phyloP scores from a whole-genome alignment of 441 rosid species.

The Aleurites moluccanus region DNA sequence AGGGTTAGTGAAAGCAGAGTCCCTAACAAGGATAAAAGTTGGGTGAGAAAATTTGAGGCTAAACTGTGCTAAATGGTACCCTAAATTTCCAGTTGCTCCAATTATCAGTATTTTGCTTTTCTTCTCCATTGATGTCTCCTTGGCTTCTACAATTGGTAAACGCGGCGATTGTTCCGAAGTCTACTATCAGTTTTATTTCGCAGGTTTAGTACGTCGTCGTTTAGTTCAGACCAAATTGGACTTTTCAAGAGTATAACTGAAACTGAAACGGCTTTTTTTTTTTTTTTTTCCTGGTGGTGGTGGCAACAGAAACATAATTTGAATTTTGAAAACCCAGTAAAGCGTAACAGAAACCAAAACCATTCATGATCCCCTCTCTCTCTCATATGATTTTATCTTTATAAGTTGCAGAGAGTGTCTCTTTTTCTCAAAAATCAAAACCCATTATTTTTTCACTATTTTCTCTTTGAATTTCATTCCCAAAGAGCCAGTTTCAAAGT shows the following conservation, averaged over 20 bases:
- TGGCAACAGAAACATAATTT: slow-evolving; percentile 2
- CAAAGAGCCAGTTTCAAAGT: background rate
- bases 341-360: slow-evolving; percentile 25
- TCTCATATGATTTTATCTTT: slow-evolving; percentile 11
- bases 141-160: background rate
- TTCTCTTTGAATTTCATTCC: background rate
- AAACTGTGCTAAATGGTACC: slow-evolving; percentile 52
- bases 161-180: background rate
- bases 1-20: slow-evolving; percentile 47
- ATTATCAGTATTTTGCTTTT: slow-evolving; percentile 65
- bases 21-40: slow-evolving; percentile 61
- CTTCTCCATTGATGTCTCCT: slow-evolving; percentile 20
- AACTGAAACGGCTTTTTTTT: slow-evolving; percentile 21
- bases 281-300: too few relatives aligned
- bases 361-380: slow-evolving; percentile 18
- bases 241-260: background rate
- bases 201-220: background rate
- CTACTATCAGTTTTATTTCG: background rate
- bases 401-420: background rate
- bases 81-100: slow-evolving; percentile 74
- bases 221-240: background rate
- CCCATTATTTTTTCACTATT: background rate
- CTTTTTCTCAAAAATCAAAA: slow-evolving; percentile 2
- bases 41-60: slow-evolving; percentile 53
- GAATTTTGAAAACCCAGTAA: slow-evolving; percentile 28